Base-by-base conservation (phyloP, 345 rosid genomes). In the Hibiscus trionum region DNA sequence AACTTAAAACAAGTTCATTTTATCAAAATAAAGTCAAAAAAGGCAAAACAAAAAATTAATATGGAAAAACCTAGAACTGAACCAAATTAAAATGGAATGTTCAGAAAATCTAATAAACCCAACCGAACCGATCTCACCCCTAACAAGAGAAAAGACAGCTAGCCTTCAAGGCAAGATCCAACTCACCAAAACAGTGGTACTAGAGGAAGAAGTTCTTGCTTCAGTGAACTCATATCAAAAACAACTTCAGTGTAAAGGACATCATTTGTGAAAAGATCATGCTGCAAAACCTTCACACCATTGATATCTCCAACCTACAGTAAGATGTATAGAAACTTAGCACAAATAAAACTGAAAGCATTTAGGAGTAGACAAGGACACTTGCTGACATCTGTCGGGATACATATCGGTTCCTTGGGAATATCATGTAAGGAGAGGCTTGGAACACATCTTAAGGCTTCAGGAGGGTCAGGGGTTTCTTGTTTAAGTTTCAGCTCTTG, bases 381-480 rank as follows among this genome's bases (percentile, higher is more conserved):
- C 44, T 44, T 50, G 55, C 42, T 79, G 70, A 95, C 98, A 97
- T 92, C 94, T 47, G 66, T 86, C 55, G 98, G 99, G 70, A 89
- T 85, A 76, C 24, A 76, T 50, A 75, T 86, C 59, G 99, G 93
- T 83, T 90, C 89, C 82, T 89, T 95, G 35, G 99, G 96, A 75
- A 95, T 95, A 82, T 92, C 99, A 66, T 37, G 15, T 42, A 95
- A 80, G 74, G 82, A 84, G 46, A 93, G 87, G 82, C 97, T 78
- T 47, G 99, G 98, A 76, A 93, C 96, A 69, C 85, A 70, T 86
- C 77, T 87, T 74, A 95, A 80, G 73, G 97, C 96, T 84, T 92
- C 94, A 12, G 96, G 94, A 79, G 99, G 89, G 50, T 95, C 98
- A 60, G 97, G 99, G 76, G 98, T 92, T 82, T 95, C 97, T 78